These are phyloP conservation scores for Royoungia palumana DNA, from an alignment of 768 basidiomycete species.

Conservation along the genomic window DNA sequence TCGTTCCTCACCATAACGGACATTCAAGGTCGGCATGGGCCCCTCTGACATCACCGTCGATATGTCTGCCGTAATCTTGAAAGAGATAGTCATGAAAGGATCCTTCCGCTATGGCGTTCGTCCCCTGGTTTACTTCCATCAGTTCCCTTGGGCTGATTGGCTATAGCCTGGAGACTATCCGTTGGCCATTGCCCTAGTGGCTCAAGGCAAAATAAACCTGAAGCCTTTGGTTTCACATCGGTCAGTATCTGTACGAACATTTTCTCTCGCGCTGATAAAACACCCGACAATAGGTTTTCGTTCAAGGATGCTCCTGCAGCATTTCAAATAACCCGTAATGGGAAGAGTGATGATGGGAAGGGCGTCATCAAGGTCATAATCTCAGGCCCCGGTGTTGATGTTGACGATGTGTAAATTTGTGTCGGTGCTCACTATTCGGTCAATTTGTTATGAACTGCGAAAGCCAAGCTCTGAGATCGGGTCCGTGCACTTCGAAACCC, in stretches of 20 bases:
- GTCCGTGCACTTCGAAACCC: no score
- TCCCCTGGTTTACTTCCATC: conserved; percentile 4
- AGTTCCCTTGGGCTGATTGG: background rate
- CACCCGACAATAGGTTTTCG: conserved; percentile 47
- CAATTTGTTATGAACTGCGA: no score
- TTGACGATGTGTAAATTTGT: conserved; percentile 37
- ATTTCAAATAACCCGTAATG: conserved; percentile 75
- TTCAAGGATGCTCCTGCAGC: conserved; percentile 79
- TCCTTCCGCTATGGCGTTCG: conserved; percentile 89
- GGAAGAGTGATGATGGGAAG: conserved; percentile 84
- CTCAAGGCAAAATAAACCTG: conserved; percentile 79
- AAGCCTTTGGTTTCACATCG: conserved; percentile 88
- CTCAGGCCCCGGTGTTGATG: conserved; percentile 66
- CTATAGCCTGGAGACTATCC: conserved; percentile 78
- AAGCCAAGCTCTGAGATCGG: no score
- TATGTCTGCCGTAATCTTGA: conserved; percentile 62
- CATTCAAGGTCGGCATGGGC: conserved; percentile 79
- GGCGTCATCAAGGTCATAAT: conserved; percentile 88
- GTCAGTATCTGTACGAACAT: conserved; percentile 34
- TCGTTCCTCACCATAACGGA: conserved; percentile 3
- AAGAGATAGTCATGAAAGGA: conserved; percentile 81
- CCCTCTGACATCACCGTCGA: conserved; percentile 72
- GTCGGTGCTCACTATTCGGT: background rate
- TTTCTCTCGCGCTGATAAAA: background rate
- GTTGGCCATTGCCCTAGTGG: conserved; percentile 79